Evolutionary conservation across 1,284 basidiomycete genomes (phyloP).

Genomic region (Grifola frondosa): DNA sequence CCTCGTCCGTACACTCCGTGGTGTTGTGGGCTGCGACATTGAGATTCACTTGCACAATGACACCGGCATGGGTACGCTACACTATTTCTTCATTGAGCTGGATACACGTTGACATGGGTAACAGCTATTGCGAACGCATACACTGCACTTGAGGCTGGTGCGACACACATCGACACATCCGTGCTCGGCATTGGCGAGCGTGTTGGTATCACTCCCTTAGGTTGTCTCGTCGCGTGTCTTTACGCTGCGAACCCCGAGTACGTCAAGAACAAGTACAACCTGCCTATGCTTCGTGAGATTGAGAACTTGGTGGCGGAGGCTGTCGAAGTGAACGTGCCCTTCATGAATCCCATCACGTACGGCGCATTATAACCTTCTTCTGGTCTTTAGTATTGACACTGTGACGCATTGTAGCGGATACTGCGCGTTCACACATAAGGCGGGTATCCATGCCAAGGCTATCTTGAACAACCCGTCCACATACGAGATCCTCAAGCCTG

Average conservation of each 20-base stretch:
- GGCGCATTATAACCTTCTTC: conserved; percentile 25
- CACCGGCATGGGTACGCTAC: conserved; percentile 77
- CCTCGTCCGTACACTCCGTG: conserved; percentile 92
- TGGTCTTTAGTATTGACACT: not conserved
- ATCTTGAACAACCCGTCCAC: conserved; percentile 99
- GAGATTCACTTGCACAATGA: conserved; percentile 99
- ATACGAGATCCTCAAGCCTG: conserved; percentile 96
- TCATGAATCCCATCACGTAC: conserved; percentile 92
- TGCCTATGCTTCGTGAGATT: conserved; percentile 95
- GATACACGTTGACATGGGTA: conserved; percentile 2
- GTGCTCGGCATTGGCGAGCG: conserved; percentile 98
- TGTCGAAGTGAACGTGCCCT: conserved; percentile 97
- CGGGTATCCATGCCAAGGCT: conserved; percentile 99
- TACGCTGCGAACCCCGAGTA: conserved; percentile 97
- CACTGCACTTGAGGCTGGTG: conserved; percentile 97
- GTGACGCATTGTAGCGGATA: conserved; percentile 65
- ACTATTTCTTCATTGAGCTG: conserved; percentile 10
- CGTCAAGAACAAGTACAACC: conserved; percentile 99
- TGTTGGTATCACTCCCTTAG: conserved; percentile 98
- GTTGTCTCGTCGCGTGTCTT: conserved; percentile 95
- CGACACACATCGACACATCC: conserved; percentile 98
- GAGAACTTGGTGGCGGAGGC: conserved; percentile 99
- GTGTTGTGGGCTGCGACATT: conserved; percentile 96
- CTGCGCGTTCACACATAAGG: conserved; percentile 99
- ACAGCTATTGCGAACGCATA: conserved; percentile 99